Conservation (phyloP, 139 green algal species). For the Ettlia oleoabundans region DNA sequence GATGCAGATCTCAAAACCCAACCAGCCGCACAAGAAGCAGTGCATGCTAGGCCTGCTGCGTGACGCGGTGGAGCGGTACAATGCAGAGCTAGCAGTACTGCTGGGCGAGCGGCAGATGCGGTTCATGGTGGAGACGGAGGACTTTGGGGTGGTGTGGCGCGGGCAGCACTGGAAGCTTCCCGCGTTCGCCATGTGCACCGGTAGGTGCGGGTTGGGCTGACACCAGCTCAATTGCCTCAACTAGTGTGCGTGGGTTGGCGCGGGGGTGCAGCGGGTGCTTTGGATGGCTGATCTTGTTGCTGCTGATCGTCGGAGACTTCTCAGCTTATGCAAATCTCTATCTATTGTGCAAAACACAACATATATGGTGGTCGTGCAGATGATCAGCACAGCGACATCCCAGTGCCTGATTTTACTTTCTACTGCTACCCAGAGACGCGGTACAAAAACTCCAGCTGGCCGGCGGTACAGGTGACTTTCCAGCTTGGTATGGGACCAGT, state of each 20-base stretch:
- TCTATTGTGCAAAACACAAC: too few relatives aligned
- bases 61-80: slow-evolving; percentile 41
- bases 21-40: slow-evolving; percentile 33
- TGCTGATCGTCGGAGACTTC: too few relatives aligned
- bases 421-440: slow-evolving; percentile 48
- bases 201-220: background rate
- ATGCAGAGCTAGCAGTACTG: slow-evolving; percentile 10
- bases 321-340: too few relatives aligned
- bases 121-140: slow-evolving; percentile 47
- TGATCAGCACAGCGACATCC: slow-evolving; percentile 38
- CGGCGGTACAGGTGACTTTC: too few relatives aligned
- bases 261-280: background rate
- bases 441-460: slow-evolving; percentile 46
- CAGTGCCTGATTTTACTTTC: slow-evolving; percentile 51
- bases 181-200: slow-evolving; percentile 45
- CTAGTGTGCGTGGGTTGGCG: background rate
- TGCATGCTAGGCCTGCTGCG: slow-evolving; percentile 37
- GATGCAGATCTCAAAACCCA: slow-evolving; percentile 28
- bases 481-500: too few relatives aligned
- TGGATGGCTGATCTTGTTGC: background rate
- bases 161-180: slow-evolving; percentile 36
- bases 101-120: slow-evolving; percentile 24
- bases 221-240: too few relatives aligned
- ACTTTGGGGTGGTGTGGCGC: slow-evolving; percentile 38
- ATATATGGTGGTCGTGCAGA: slow-evolving; percentile 25